Conservation (phyloP, 129 eudicot genomes). For the Gnaphalium uliginosum region DNA sequence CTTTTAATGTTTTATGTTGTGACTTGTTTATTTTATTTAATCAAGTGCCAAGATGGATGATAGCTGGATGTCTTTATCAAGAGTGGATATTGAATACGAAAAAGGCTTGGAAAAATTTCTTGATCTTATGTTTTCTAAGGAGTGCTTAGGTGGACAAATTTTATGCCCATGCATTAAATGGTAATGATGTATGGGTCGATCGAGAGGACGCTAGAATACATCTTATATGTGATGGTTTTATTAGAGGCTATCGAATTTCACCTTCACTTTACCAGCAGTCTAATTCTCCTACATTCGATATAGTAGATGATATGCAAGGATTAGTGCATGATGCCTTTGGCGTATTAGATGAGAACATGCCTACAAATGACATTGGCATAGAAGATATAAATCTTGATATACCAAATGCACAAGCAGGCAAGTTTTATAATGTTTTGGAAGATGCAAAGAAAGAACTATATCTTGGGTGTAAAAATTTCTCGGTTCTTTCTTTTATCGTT, state of each 20-base stretch:
- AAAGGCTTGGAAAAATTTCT: constrained; percentile 17
- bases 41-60: constrained; percentile 2
- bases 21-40: not conserved
- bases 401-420: constrained; percentile 4
- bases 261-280: not conserved
- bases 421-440: constrained; percentile 24
- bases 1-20: no score
- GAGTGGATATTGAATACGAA: constrained; percentile 7
- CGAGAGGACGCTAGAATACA: not conserved
- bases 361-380: not conserved
- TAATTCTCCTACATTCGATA: not conserved
- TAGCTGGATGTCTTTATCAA: constrained; percentile 14
- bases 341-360: not conserved
- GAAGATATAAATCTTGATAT: not conserved
- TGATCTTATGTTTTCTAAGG: constrained; percentile 6
- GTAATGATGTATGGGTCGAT: constrained; percentile 4
- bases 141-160: not conserved
- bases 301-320: not conserved
- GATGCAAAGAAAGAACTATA: constrained; percentile 30
- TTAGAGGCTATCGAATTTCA: not conserved
- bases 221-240: not conserved
- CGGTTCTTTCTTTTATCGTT: constrained; percentile 23
- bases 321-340: not conserved
- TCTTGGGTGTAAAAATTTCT: constrained; percentile 28
- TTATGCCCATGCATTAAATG: constrained; percentile 10